Base-by-base conservation (phyloP, 306 rosid genomes). In the Medicago arabica region DNA sequence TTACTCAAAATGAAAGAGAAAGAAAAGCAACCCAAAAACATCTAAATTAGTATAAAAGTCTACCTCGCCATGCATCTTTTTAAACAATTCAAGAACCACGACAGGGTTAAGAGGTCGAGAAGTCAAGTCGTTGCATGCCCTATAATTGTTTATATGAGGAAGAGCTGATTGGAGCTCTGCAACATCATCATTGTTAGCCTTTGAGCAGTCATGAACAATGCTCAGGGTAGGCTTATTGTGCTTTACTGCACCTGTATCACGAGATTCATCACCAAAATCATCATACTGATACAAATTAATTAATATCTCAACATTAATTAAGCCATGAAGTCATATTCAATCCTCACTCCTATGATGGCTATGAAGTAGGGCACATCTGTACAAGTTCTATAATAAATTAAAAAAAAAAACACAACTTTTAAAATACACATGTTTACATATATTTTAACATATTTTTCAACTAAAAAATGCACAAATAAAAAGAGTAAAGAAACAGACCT, bases 51-150 rank as follows among this genome's bases (percentile, higher is more conserved):
- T 25, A 67, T 61, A 72, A 51, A 73, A 17, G 49, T 72, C 39
- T 62, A 95, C 98, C 98, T 89, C 90, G 63, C 84, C 91, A 70
- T 31, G 62, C 93, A 95, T 95, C 75, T 73, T 85, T 80, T 72
- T 87, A 72, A 92, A 95, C 69, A 95, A 87, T 71, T 80, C 77
- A 58, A 83, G 92, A 80, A 85, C 97, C 70, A 65, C 63, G 23
- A 60, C 67, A 76, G 98, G 92, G 77, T 84, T 71, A 18, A 92
- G 87, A 80, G 54, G 11, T 82, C 83, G 84, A 81, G 79, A 76
- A 31, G 85, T 46, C 66, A 72, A 6, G 70, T 78, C 69, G 34
- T 67, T 66, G 39, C 85, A 70, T 13, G 69, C 61, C 80, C 44
- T 89, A 39, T 88, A 75, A 64, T 86, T 92, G 68, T 82, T 86